Percentiles rank a stretch among this genome's conserved stretches.
These are phyloP conservation scores for Abrus precatorius DNA, from an alignment of 306 rosid species.

Conservation along the genomic window DNA sequence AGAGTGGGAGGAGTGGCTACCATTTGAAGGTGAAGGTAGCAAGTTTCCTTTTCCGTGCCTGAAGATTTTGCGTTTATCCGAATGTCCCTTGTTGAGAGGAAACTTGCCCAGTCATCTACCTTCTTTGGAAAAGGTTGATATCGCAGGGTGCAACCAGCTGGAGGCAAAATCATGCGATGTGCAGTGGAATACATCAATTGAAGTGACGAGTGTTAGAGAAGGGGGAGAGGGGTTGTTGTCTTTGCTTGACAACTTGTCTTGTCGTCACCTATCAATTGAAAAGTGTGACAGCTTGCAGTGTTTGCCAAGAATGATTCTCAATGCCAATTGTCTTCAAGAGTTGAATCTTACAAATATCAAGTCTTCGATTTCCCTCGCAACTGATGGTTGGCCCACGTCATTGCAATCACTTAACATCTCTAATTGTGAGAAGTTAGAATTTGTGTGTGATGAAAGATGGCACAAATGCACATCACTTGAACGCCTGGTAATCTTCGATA, in stretches of 20 bases:
- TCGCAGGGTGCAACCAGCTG: constrained; percentile 14
- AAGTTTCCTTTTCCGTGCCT: constrained; percentile 10
- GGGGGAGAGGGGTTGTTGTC: constrained; percentile 11
- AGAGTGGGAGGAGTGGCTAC: constrained; percentile 30
- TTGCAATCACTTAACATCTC: constrained; percentile 1
- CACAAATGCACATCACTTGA: constrained; percentile 14
- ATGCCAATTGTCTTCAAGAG: constrained; percentile 18
- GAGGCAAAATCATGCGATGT: not conserved
- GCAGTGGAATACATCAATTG: constrained; percentile 32
- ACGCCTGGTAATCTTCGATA: not conserved
- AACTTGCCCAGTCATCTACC: not conserved
- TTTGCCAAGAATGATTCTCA: constrained; percentile 2
- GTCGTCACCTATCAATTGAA: not conserved
- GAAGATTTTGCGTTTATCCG: not conserved
- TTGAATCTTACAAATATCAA: not conserved
- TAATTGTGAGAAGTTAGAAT: not conserved
- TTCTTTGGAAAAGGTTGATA: not conserved
- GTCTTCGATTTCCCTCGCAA: constrained; percentile 15
- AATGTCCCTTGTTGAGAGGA: constrained; percentile 22
- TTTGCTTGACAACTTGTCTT: not conserved
- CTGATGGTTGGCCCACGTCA: constrained; percentile 6
- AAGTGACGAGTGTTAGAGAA: not conserved
- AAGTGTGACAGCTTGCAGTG: constrained; percentile 3
- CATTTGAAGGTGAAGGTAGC: constrained; percentile 6
- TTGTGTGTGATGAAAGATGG: not conserved